Evolutionary conservation across 345 rosid species (phyloP), one percentile per base, ranked within the genome.

Genomic region (Nasturtium officinale): DNA sequence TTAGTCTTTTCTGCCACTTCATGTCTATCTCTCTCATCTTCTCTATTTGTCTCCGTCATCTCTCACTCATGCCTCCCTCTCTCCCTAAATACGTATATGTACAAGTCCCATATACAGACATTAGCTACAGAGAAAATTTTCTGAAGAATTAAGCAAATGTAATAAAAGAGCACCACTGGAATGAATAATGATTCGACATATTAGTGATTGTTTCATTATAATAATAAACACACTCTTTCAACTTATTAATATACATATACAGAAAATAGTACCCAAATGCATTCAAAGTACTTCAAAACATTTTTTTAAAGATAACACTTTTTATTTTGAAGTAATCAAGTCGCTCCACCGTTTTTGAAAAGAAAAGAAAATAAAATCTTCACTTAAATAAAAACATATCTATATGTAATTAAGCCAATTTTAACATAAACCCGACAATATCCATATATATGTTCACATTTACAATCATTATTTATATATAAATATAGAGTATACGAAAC

Each of bases 1-100:
- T 69, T 65, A 62, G 75, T 76, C 70, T 54, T 61, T 61, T 76
- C 75, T 69, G 58, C 71, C 60, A 63, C 73, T 62, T 46, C 70
- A 76, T 62, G 57, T 10, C 64, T n/a, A n/a, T 61, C 63, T 75
- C 67, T 58, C 68, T 30, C 78, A 23, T 66, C 67, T 57, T 26
- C 78, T 65, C 53, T 3, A 37, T 65, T 74, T 74, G 78, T 75
- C 78, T 75, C 56, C 15, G 53, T 60, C 51, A 25, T 74, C 59
- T 52, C 43, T 60, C 58, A 4, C 21, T 72, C 69, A 23, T 16
- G 26, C n/a, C 54, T 46, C n/a, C 35, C 50, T 21, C 58, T 58
- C 57, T 30, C n/a, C 28, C 3, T 61, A 4, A 1, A 33, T 15
- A 20, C 32, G 21, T 25, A 23, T 43, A 57, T 32, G 65, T 60